Conservation (phyloP, 202 grass and related monocot species). For the Alloteropsis angusta region DNA sequence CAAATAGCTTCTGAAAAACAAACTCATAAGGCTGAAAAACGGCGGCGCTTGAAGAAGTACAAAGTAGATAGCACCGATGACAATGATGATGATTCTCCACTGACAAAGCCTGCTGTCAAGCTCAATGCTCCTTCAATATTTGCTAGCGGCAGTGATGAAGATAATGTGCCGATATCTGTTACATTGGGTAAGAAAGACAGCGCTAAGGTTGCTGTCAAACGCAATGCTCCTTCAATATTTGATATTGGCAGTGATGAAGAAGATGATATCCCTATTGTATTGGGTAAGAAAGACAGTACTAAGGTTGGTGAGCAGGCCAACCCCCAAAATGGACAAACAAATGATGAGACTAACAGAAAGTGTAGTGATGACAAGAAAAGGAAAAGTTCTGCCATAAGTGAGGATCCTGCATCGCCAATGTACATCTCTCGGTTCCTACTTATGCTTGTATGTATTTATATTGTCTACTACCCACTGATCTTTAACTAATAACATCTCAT, state of each 20-base stretch:
- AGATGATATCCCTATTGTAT: conserved; percentile 23
- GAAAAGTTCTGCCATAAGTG: conserved; percentile 36
- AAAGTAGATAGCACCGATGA: conserved; percentile 30
- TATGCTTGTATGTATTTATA: neutral
- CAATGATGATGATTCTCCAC: conserved; percentile 14
- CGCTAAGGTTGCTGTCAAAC: conserved; percentile 21
- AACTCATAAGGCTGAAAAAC: conserved; percentile 11
- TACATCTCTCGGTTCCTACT: conserved; percentile 25
- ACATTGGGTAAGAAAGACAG: conserved; percentile 20
- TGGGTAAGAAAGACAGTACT: conserved; percentile 20
- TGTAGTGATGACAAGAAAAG: conserved; percentile 19
- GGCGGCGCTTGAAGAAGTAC: conserved; percentile 28
- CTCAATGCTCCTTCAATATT: conserved; percentile 4
- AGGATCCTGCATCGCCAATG: conserved; percentile 33
- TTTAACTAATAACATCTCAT: conserved; percentile 9
- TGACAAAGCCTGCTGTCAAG: conserved; percentile 29
- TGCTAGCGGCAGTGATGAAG: conserved; percentile 47
- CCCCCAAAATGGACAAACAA: neutral
- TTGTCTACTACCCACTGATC: neutral
- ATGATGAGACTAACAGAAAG: conserved; percentile 20
- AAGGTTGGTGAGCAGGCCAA: conserved; percentile 13
- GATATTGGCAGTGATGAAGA: conserved; percentile 56
- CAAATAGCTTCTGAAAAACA: conserved; percentile 28
- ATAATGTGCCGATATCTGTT: conserved; percentile 10
- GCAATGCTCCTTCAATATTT: conserved; percentile 3